phyloP scores from a whole-genome alignment of 2,329 filamentous ascomycete species.

The Xylariaceae sp. region DNA sequence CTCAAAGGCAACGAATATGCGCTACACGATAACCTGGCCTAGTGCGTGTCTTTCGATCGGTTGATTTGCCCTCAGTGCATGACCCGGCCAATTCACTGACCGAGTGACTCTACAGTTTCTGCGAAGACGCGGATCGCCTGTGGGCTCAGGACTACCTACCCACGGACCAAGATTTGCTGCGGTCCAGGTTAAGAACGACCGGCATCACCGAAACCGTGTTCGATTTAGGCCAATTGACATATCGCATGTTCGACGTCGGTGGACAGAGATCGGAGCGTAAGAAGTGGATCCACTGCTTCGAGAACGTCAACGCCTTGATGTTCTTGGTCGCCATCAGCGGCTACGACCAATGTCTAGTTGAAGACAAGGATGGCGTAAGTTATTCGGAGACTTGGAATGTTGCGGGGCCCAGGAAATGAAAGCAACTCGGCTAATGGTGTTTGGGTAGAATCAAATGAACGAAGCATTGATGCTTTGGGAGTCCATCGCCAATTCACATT shows the following conservation, averaged over 20 bases:
- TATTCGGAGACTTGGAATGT: neutral
- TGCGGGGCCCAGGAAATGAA: neutral
- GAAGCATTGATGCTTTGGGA: constrained; percentile 85
- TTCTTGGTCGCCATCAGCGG: constrained; percentile 95
- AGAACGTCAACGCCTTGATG: constrained; percentile 86
- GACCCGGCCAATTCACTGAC: neutral
- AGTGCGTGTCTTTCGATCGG: constrained; percentile 66
- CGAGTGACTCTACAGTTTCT: constrained; percentile 62
- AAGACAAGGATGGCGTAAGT: constrained; percentile 92
- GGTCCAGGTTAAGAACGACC: constrained; percentile 85
- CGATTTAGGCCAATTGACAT: constrained; percentile 85
- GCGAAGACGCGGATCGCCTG: constrained; percentile 71
- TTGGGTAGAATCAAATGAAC: constrained; percentile 79
- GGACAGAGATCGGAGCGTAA: constrained; percentile 90
- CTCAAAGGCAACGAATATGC: constrained; percentile 94
- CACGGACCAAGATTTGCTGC: constrained; percentile 89
- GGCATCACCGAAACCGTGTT: constrained; percentile 96
- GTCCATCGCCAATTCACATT: constrained; percentile 80
- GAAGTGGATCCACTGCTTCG: constrained; percentile 97
- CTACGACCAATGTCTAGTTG: constrained; percentile 93
- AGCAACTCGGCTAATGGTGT: constrained; percentile 7
- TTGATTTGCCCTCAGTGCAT: neutral
- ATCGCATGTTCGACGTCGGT: constrained; percentile 95
- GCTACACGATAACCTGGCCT: constrained; percentile 90
- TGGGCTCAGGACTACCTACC: constrained; percentile 79